phyloP scores from a whole-genome alignment of 139 green algal species.

The Chlorella sp. region DNA sequence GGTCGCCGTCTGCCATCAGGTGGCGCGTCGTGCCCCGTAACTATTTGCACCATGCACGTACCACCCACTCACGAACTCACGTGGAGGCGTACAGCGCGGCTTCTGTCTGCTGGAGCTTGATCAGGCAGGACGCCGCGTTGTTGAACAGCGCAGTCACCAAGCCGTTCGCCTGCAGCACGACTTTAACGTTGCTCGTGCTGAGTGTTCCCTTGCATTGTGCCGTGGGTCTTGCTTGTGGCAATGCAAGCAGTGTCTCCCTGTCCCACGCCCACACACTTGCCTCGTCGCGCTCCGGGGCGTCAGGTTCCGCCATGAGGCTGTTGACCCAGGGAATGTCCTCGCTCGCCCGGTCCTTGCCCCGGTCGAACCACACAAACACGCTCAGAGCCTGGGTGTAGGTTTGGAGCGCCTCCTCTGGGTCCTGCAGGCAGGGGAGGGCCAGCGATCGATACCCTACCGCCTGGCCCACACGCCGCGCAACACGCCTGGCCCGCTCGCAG shows the following conservation, averaged over 20 bases:
- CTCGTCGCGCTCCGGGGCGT: neutral
- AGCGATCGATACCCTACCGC: neutral
- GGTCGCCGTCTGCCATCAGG: too few species aligned
- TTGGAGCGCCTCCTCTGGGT: constrained; percentile 11
- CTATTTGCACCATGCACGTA: too few species aligned
- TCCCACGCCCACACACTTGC: constrained; percentile 6
- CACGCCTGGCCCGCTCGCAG: too few species aligned
- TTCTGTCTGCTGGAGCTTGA: constrained; percentile 1
- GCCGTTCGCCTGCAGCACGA: constrained; percentile 7
- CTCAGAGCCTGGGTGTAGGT: constrained; percentile 18
- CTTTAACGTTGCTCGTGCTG: neutral
- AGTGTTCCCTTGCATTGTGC: too few species aligned
- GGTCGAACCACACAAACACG: constrained; percentile 37
- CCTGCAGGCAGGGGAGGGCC: constrained; percentile 5
- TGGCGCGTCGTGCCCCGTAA: too few species aligned
- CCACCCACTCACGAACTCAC: constrained; percentile 1
- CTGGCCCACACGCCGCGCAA: neutral
- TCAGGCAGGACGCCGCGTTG: constrained; percentile 28
- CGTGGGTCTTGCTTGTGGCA: neutral
- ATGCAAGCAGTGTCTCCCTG: neutral
- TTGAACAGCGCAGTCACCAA: constrained; percentile 15
- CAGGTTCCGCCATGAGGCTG: neutral
- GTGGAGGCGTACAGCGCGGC: constrained; percentile 26
- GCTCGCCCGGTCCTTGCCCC: constrained; percentile 7
- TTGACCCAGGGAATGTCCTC: constrained; percentile 29